Base-by-base conservation (phyloP, 257 asterid species). In the Schizonepeta tenuifolia region DNA sequence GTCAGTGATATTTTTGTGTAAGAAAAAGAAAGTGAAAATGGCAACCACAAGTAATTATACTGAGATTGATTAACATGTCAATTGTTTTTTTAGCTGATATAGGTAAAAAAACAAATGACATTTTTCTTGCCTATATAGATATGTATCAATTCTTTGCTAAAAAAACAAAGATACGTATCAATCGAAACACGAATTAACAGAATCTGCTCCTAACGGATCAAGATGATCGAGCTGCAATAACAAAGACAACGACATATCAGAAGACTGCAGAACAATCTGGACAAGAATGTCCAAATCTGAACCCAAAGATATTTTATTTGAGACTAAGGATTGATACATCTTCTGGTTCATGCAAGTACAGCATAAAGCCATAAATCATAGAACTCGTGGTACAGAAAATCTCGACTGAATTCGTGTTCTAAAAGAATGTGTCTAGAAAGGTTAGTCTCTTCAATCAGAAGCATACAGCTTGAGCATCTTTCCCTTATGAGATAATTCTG, bases 401-500 rank as follows among this genome's bases (percentile, higher is more conserved):
- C 46, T 24, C 15, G 56, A 47, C 8, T 64, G 11, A 35, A 7
- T 43, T 22, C 5, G 33, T 54, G 15, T 24, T 68, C 33, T 17
- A 6, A 33, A 38, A 22, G n/a, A 20, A 33, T 3, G 17, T 9
- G 15, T 33, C 47, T 11, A 71, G n/a, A 18, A 35, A 35, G 22
- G n/a, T 2, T 7, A 43, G 49, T n/a, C 67, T 49, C 58, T 59
- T 76, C 74, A 69, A 36, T 65, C 36, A 21, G 79, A 74, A 67
- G 74, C 74, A 57, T 76, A 54, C 33, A 89, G 83, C 50, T 79
- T 70, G 70, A 85, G 80, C 5, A 63, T 56, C 76, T 79, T 71
- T 20, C 67, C 71, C 15, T 36, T 77, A 21, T 35, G 78, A 65
- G 78, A 76, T 24, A 69, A 43, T 70, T 76, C 80, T 13, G 73